Conservation (phyloP, 1,284 basidiomycete species). For the Albatrellus sp. region DNA sequence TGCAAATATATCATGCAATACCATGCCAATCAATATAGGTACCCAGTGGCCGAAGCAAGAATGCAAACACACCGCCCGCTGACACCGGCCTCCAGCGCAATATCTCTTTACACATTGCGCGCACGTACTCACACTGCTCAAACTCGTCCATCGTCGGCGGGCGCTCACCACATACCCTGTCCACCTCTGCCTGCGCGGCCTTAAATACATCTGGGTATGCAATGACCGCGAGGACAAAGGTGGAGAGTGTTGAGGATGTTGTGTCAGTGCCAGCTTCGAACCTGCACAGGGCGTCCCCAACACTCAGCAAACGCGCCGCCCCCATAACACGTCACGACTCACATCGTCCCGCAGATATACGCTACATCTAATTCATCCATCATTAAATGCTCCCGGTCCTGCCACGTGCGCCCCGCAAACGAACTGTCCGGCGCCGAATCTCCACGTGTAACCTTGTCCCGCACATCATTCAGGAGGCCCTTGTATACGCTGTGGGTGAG, state of each 20-base stretch:
- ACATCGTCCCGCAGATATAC: not conserved
- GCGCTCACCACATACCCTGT: constrained; percentile 8
- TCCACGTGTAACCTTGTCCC: not conserved
- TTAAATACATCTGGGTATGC: constrained; percentile 7
- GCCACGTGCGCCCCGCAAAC: not conserved
- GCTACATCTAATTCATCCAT: constrained; percentile 2
- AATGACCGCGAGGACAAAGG: constrained; percentile 9
- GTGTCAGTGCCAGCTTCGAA: constrained; percentile 6
- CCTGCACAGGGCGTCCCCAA: not conserved
- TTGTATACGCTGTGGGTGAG: not conserved
- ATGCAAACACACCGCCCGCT: constrained; percentile 8
- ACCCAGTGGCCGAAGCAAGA: not conserved
- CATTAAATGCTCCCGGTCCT: not conserved
- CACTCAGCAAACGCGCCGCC: not conserved
- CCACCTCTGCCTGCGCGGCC: constrained; percentile 11
- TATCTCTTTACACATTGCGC: constrained; percentile 9
- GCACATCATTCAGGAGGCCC: not conserved
- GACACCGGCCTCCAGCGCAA: constrained; percentile 7
- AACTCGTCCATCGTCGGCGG: constrained; percentile 7
- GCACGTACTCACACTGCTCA: constrained; percentile 6
- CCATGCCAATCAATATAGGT: not conserved
- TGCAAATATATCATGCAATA: not conserved
- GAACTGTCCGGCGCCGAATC: not conserved
- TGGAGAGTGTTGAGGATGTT: constrained; percentile 2
- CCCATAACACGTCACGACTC: not conserved